A percentile compares a stretch with the other conserved stretches of the same genome.
These are phyloP conservation scores for Liquidambar formosana DNA, from an alignment of 164 flowering plant species.

Conservation along the genomic window DNA sequence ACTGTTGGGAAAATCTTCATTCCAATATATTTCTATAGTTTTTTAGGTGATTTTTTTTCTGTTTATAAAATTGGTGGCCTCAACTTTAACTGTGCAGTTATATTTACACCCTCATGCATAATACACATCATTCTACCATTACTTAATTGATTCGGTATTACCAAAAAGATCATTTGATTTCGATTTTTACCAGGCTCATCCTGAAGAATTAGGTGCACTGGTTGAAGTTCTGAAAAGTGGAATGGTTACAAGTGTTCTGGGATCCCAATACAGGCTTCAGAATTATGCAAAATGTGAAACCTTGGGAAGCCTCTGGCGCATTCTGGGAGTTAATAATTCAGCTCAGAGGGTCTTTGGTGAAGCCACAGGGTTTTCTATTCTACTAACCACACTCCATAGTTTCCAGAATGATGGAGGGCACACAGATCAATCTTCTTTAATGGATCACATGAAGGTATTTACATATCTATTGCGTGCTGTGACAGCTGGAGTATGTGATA, in stretches of 20 bases:
- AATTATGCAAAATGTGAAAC: conserved; percentile 91
- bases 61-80: not conserved
- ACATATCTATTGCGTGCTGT: conserved; percentile 78
- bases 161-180: conserved; percentile 12
- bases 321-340: conserved; percentile 71
- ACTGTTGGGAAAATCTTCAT: not conserved
- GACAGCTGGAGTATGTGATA: conserved; percentile 82
- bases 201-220: conserved; percentile 85
- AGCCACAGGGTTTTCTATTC: conserved; percentile 96
- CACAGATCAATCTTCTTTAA: conserved; percentile 42
- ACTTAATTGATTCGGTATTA: not conserved
- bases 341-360: conserved; percentile 97
- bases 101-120: too few relatives aligned
- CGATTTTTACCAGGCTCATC: conserved; percentile 65
- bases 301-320: conserved; percentile 91
- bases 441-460: conserved; percentile 60
- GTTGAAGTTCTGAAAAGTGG: conserved; percentile 94
- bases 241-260: conserved; percentile 86
- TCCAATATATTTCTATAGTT: not conserved
- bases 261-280: conserved; percentile 84
- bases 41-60: not conserved
- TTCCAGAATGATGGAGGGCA: conserved; percentile 70
- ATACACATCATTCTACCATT: conserved; percentile 2
- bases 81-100: not conserved
- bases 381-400: conserved; percentile 80